A percentile compares a stretch with the other conserved stretches of the same genome.
These are phyloP conservation scores for Neltuma alba DNA, from an alignment of 306 rosid genomes.

Conservation along the genomic window DNA sequence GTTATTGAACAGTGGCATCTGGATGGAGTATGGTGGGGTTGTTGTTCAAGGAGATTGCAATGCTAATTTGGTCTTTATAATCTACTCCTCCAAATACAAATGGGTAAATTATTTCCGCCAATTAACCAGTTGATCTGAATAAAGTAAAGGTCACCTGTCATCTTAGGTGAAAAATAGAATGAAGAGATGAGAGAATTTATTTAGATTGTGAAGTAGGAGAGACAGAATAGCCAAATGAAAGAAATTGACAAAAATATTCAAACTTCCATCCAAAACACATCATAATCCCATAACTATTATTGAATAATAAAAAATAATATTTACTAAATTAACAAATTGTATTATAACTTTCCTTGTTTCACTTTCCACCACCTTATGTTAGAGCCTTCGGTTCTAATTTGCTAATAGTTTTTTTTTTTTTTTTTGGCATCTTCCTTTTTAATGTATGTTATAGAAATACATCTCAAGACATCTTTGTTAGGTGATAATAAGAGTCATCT, in stretches of 20 bases:
- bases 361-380: not conserved
- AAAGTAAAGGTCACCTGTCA: not conserved
- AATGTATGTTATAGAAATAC: not conserved
- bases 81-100: not conserved
- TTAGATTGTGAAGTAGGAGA: not conserved
- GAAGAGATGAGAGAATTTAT: constrained; percentile 3
- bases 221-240: not conserved
- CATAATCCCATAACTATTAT: not conserved
- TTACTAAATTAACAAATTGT: not conserved
- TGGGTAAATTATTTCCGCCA: not conserved
- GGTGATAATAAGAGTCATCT: not conserved
- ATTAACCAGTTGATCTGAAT: constrained; percentile 1
- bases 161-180: not conserved
- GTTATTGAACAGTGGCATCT: constrained; percentile 26
- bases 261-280: not conserved
- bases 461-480: not conserved
- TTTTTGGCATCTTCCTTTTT: constrained; percentile 21
- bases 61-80: not conserved
- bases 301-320: too few species aligned
- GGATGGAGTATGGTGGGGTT: constrained; percentile 7
- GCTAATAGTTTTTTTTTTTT: not conserved
- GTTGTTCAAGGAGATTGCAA: not conserved
- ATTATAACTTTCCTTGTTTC: not conserved
- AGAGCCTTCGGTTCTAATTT: not conserved
- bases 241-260: not conserved